Evolutionary conservation across 495 filamentous ascomycete species (phyloP), one percentile per base, ranked within the genome.

Genomic region (Delitschia confertaspora): DNA sequence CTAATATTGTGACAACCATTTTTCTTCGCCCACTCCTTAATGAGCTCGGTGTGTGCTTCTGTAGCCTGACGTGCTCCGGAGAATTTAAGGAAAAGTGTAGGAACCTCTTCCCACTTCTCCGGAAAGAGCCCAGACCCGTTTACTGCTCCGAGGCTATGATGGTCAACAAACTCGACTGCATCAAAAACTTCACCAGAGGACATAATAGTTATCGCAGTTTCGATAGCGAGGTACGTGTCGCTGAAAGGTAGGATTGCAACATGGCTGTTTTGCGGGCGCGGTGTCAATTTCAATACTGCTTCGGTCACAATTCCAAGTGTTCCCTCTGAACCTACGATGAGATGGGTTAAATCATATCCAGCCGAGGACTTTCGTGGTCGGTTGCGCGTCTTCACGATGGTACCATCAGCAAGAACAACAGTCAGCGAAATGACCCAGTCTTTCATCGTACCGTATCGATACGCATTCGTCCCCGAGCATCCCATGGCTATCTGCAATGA

Each of bases 11-110:
- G 62, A 33, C 74, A 73, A 18, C 80, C 76, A 19, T 78, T 68
- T 7, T 47, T 37, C 47, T 73, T 70, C 6, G 82, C 77, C 11
- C 91, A 66, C 38, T 66, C 62, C 52, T 72, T 72, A 2, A 89
- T 85, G 35, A 82, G 23, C 1, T 16, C 5, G 38, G 91, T 75
- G 59, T 89, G 84, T 63, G 93, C 87, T 55, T 83, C 80, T 20
- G 93, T 85, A 4, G 73, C 76, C 2, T 63, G 64, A 1, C 64
- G 67, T 0, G 83, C 86, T 19, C 86, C 85, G 14, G 75, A 73
- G 63, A 93, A 95, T 57, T 95, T 95, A 70, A 95, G 87, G 65
- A 95, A 95, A 3, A 95, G 64, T 4, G 88, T 94, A 93, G 63
- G 4, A 86, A 93, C 6, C 49, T 82, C 81, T 45, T 71, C 73